These are phyloP conservation scores for Daldinia bambusicola DNA, from an alignment of 495 filamentous ascomycete genomes.

Conservation along the genomic window DNA sequence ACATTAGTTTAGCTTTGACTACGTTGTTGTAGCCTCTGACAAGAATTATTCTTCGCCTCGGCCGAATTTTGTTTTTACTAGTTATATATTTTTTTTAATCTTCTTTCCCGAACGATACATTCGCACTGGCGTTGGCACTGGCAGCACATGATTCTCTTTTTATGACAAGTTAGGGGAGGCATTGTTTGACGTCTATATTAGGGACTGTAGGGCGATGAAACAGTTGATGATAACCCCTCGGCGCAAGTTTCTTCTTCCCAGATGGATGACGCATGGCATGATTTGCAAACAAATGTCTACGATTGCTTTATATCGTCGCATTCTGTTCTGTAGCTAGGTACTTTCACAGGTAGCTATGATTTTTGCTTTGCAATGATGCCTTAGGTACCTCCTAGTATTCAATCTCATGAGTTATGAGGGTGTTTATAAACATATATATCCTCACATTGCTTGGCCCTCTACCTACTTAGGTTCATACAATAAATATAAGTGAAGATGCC, in stretches of 20 bases:
- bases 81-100: background rate
- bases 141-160: background rate
- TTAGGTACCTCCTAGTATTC: background rate
- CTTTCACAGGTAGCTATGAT: background rate
- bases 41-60: background rate
- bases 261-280: background rate
- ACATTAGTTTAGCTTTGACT: background rate
- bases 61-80: background rate
- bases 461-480: too few relatives aligned
- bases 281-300: background rate
- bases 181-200: background rate
- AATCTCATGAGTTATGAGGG: background rate
- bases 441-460: too few relatives aligned
- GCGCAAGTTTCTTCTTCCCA: background rate
- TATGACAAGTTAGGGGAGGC: conserved; percentile 1
- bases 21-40: background rate
- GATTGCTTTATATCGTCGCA: background rate
- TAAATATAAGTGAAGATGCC: too few relatives aligned
- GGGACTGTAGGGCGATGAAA: background rate
- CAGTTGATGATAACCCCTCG: conserved; percentile 6
- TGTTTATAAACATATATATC: too few relatives aligned
- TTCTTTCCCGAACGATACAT: background rate
- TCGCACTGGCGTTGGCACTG: background rate
- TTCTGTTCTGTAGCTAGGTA: background rate
- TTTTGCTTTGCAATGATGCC: background rate